Percentiles rank a stretch among this genome's conserved stretches.
phyloP scores from a whole-genome alignment of 140 eudicot genomes.

The Erigeron philadelphicus region DNA sequence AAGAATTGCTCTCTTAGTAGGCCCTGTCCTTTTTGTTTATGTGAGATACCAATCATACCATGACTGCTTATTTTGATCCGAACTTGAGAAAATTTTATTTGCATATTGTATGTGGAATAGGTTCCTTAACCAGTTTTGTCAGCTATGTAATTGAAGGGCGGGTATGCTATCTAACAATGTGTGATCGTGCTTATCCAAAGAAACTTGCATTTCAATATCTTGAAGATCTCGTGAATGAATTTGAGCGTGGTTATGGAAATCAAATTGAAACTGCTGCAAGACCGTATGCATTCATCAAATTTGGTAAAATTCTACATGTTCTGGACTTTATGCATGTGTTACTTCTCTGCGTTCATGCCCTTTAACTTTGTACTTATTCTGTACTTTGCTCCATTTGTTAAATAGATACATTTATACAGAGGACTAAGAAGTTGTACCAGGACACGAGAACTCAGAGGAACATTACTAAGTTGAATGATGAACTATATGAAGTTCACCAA shows the following conservation, averaged over 20 bases:
- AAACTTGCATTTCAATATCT: slow-evolving; percentile 92
- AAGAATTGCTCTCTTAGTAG: no score
- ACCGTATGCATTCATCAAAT: slow-evolving; percentile 95
- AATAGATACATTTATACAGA: slow-evolving; percentile 86
- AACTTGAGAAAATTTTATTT: no score
- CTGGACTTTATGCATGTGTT: neutral
- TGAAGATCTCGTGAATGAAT: slow-evolving; percentile 92
- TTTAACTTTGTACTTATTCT: neutral
- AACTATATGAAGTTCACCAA: slow-evolving; percentile 97
- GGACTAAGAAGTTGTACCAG: slow-evolving; percentile 90
- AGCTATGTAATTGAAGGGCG: slow-evolving; percentile 94
- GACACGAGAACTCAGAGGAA: slow-evolving; percentile 95
- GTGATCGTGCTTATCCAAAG: slow-evolving; percentile 99
- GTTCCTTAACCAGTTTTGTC: slow-evolving; percentile 48
- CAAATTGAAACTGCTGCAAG: slow-evolving; percentile 99
- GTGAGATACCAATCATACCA: no score
- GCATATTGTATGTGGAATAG: neutral
- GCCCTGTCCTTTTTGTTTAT: no score
- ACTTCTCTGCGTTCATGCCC: neutral
- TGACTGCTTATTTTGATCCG: no score
- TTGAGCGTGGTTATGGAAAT: slow-evolving; percentile 88
- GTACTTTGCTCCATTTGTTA: slow-evolving; percentile 16
- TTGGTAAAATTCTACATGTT: slow-evolving; percentile 44
- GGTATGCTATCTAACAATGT: slow-evolving; percentile 97
- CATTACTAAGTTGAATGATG: slow-evolving; percentile 90